These are phyloP conservation scores for Tolypocladium amazonense DNA, from an alignment of 2,329 filamentous ascomycete species.

Conservation along the genomic window DNA sequence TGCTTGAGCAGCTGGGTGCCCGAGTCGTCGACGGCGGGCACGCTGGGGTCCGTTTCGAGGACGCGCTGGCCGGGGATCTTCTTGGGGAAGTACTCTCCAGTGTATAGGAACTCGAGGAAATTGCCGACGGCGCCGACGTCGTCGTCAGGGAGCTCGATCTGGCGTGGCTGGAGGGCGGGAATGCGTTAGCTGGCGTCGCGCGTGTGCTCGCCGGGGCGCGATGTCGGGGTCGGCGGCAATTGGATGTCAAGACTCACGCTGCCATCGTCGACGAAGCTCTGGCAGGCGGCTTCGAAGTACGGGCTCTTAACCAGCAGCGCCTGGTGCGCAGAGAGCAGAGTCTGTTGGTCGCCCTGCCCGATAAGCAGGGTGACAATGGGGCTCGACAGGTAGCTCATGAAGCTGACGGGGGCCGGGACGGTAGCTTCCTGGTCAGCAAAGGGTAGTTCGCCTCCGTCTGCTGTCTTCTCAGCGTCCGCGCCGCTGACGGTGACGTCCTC, in stretches of 20 bases:
- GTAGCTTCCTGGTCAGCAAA: conserved; percentile 24
- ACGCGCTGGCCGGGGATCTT: conserved; percentile 51
- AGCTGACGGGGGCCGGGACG: conserved; percentile 27
- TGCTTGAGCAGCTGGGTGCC: conserved; percentile 80
- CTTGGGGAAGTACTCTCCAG: conserved; percentile 57
- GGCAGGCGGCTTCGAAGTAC: conserved; percentile 56
- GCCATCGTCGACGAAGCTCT: conserved; percentile 48
- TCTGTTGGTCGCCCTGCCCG: conserved; percentile 45
- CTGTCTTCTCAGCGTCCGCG: conserved; percentile 18
- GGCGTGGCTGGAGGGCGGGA: conserved; percentile 35
- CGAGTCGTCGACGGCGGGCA: conserved; percentile 61
- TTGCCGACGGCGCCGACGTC: conserved; percentile 23
- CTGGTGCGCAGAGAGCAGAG: conserved; percentile 69
- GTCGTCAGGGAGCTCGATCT: conserved; percentile 49
- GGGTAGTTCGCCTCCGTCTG: conserved; percentile 23
- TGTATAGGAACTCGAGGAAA: conserved; percentile 31
- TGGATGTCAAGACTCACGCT: conserved; percentile 36
- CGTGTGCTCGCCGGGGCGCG: not conserved
- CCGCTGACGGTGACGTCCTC: conserved; percentile 12
- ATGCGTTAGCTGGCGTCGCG: not conserved
- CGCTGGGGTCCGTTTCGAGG: conserved; percentile 57
- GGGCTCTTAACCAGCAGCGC: conserved; percentile 64
- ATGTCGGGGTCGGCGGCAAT: not conserved
- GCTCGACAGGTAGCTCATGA: conserved; percentile 53
- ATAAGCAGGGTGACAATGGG: conserved; percentile 60